phyloP scores from a whole-genome alignment of 2,329 filamentous ascomycete species.

The Fusarium abutilonis region DNA sequence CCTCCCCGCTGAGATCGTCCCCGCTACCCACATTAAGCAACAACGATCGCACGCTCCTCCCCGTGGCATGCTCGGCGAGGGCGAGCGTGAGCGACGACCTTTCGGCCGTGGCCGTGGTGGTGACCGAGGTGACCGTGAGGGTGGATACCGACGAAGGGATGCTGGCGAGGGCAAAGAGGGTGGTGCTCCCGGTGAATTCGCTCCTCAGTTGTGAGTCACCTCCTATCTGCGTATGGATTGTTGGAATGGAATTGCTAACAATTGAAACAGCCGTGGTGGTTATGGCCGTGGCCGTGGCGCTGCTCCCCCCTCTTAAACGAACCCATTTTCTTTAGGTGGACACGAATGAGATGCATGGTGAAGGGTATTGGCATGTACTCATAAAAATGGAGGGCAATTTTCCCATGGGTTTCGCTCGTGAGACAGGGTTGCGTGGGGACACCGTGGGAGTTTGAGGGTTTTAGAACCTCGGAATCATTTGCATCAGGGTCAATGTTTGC shows the following conservation, averaged over 20 bases:
- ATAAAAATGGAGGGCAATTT: conserved; percentile 56
- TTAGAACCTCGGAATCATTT: conserved; percentile 62
- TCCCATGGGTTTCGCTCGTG: conserved; percentile 53
- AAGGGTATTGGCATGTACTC: conserved; percentile 60
- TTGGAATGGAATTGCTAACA: conserved; percentile 49
- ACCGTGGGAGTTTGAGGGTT: conserved; percentile 59
- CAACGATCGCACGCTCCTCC: conserved; percentile 98
- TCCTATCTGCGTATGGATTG: conserved; percentile 3
- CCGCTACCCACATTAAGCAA: conserved; percentile 99
- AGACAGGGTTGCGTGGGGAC: conserved; percentile 54
- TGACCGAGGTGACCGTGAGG: conserved; percentile 83
- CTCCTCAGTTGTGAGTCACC: conserved; percentile 81
- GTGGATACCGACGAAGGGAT: conserved; percentile 92
- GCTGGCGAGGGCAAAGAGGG: conserved; percentile 89
- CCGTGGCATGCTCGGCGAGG: conserved; percentile 96
- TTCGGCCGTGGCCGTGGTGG: conserved; percentile 82
- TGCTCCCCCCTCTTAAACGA: conserved; percentile 72
- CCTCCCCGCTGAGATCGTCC: conserved; percentile 98
- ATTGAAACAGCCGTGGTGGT: conserved; percentile 75
- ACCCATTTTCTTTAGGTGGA: conserved; percentile 55
- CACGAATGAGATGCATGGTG: conserved; percentile 57
- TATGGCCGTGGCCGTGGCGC: conserved; percentile 88
- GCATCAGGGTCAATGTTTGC: conserved; percentile 57
- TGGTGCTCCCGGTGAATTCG: conserved; percentile 89
- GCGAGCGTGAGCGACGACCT: conserved; percentile 81